These are phyloP conservation scores for Barnettozyma salicaria DNA, from an alignment of 805 yeast genomes.

Conservation along the genomic window DNA sequence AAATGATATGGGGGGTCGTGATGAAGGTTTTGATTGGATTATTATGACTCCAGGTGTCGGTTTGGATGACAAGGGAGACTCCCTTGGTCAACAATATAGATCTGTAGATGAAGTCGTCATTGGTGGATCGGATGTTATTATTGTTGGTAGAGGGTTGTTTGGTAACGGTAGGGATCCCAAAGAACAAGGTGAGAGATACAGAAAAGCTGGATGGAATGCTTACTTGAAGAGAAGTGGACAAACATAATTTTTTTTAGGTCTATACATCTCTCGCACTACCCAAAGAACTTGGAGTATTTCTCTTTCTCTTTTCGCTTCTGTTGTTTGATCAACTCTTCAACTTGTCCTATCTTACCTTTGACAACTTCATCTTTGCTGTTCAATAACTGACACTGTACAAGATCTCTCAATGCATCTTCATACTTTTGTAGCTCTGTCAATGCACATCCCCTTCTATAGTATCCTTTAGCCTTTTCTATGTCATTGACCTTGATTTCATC, in stretches of 20 bases:
- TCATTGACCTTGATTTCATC: too few species aligned
- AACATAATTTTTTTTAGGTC: neutral
- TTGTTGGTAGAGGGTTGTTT: conserved; percentile 96
- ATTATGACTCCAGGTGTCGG: conserved; percentile 99
- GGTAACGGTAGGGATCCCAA: conserved; percentile 92
- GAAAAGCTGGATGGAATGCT: conserved; percentile 93
- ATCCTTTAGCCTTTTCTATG: conserved; percentile 51
- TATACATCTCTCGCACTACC: too few species aligned
- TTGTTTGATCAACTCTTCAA: conserved; percentile 35
- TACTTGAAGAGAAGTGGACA: conserved; percentile 42
- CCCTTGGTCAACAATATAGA: conserved; percentile 94
- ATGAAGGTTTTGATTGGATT: conserved; percentile 89
- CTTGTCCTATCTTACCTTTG: conserved; percentile 35
- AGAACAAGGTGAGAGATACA: conserved; percentile 82
- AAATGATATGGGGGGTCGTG: conserved; percentile 74
- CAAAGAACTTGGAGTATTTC: conserved; percentile 59
- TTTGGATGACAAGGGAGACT: conserved; percentile 92
- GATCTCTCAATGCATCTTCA: conserved; percentile 43
- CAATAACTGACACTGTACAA: conserved; percentile 37
- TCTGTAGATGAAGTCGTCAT: conserved; percentile 79
- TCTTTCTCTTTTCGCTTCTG: conserved; percentile 46
- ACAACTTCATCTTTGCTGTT: conserved; percentile 43
- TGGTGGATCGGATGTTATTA: conserved; percentile 89
- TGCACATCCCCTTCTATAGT: conserved; percentile 49
- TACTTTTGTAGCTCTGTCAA: conserved; percentile 38